A percentile compares a stretch with the other conserved stretches of the same genome.
phyloP scores from a whole-genome alignment of 1,139 yeast genomes.

The Sugiyamaella castrensis region DNA sequence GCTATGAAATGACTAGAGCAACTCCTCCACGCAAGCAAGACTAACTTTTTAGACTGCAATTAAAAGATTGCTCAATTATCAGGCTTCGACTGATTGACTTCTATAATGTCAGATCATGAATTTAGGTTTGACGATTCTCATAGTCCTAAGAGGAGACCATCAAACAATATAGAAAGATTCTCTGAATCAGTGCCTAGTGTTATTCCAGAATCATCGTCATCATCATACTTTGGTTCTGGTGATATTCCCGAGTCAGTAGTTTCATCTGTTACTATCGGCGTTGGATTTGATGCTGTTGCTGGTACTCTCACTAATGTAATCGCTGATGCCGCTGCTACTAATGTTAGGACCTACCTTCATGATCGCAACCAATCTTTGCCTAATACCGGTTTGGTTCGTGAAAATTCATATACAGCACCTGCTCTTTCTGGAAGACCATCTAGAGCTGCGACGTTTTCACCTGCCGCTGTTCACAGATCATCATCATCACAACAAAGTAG shows the following conservation, averaged over 20 bases:
- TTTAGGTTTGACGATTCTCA: constrained; percentile 9
- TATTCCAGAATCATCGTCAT: background rate
- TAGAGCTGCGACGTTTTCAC: constrained; percentile 31
- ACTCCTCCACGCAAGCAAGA: no score
- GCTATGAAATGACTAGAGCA: no score
- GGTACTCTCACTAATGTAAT: background rate
- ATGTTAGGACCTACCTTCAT: constrained; percentile 17
- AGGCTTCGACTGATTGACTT: no score
- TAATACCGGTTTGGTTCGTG: constrained; percentile 21
- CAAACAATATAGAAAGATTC: background rate
- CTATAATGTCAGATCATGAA: constrained; percentile 6
- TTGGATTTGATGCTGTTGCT: background rate
- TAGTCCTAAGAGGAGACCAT: constrained; percentile 4
- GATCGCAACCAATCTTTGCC: constrained; percentile 35
- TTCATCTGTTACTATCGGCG: no score
- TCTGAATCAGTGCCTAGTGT: background rate
- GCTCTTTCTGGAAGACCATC: constrained; percentile 23
- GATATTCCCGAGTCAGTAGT: no score
- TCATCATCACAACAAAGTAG: constrained; percentile 9
- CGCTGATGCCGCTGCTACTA: background rate
- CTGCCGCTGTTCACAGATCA: constrained; percentile 16
- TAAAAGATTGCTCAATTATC: no score
- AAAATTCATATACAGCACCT: constrained; percentile 13
- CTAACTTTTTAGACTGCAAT: no score
- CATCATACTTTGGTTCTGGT: background rate